Evolutionary conservation across 768 basidiomycete species (phyloP), one percentile per base, ranked within the genome.

Genomic region (Suillus occidentalis): DNA sequence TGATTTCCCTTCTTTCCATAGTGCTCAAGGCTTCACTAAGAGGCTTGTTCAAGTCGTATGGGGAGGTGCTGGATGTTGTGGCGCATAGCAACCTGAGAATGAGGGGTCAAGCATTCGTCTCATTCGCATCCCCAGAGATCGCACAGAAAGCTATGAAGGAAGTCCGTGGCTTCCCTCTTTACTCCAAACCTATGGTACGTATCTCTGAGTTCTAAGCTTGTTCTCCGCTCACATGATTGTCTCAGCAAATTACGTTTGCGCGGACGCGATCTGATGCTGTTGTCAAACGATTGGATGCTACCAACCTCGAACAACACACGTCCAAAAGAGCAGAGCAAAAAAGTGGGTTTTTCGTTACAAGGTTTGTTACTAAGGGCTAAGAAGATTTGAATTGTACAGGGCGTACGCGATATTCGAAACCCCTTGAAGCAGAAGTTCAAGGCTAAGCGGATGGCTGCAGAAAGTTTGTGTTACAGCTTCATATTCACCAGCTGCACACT

Each of bases 71-170:
- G 34, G 94, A 97, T 73, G 94, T 99, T n/a, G 91, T 95, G 22
- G 95, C 96, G 12, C 97, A 99, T 76, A 79, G 83, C 61, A 99
- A 97, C 81, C 79, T 99, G 66, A 89, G 97, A 45, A 99, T 99
- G 97, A 85, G 97, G 45, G 97, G 97, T 18, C 97, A 99, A 79
- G 97, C 97, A 4, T 99, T 99, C 74, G 94, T 99, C 43, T 94
- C 93, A 43, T 97, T 99, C 76, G 84, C 84, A 63, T 88, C 88
- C 40, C 82, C 88, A 61, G 94, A 98, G 64, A 85, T 86, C 64
- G 97, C 97, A 42, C 83, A 84, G 72, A 91, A 89, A 76, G 97
- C 97, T 8, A 83, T 92, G 85, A 94, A 87, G 81, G 97, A 99
- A 76, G 95, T 98, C 47, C 85, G 89, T 66, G 87, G 94, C 43